Percentiles rank a stretch among this genome's conserved stretches.
These are phyloP conservation scores for Globisporangium rhizosaccharum DNA, from an alignment of 352 stramenopile genomes.

Conservation along the genomic window DNA sequence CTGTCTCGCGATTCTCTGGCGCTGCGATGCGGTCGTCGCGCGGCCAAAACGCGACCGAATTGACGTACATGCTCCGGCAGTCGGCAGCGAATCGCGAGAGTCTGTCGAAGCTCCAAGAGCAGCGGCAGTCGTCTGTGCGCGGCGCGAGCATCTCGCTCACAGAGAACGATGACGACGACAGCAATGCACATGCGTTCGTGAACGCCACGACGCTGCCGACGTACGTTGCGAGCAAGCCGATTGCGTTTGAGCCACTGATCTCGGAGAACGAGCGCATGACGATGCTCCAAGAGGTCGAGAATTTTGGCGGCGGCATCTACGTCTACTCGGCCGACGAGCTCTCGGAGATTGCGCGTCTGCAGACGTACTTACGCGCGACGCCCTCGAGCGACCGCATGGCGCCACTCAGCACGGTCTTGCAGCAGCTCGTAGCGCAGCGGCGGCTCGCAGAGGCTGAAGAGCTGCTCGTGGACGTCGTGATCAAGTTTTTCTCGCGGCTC, in stretches of 20 bases:
- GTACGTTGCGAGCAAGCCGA: conserved; percentile 31
- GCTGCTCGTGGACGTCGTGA: conserved; percentile 54
- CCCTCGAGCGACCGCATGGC: background rate
- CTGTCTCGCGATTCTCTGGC: conserved; percentile 1
- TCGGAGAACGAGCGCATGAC: conserved; percentile 54
- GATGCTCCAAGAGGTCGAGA: conserved; percentile 59
- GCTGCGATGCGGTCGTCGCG: conserved; percentile 1
- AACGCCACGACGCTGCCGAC: conserved; percentile 13
- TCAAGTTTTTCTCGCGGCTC: conserved; percentile 57
- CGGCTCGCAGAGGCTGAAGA: conserved; percentile 47
- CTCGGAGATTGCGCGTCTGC: conserved; percentile 42
- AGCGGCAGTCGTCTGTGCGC: conserved; percentile 5
- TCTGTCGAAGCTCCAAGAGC: background rate
- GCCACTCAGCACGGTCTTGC: conserved; percentile 19
- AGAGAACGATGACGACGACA: conserved; percentile 6
- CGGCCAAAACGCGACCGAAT: conserved; percentile 9
- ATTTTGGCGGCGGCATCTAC: conserved; percentile 56
- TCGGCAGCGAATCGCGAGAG: conserved; percentile 3
- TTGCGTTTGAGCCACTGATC: conserved; percentile 34
- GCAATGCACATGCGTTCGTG: conserved; percentile 4
- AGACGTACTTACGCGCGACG: conserved; percentile 44
- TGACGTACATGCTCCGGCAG: conserved; percentile 8
- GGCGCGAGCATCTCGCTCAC: conserved; percentile 1
- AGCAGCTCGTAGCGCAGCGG: conserved; percentile 29
- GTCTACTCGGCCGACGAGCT: conserved; percentile 80